Conservation (phyloP, 1,284 basidiomycete species). For the Puccinia coronata region DNA sequence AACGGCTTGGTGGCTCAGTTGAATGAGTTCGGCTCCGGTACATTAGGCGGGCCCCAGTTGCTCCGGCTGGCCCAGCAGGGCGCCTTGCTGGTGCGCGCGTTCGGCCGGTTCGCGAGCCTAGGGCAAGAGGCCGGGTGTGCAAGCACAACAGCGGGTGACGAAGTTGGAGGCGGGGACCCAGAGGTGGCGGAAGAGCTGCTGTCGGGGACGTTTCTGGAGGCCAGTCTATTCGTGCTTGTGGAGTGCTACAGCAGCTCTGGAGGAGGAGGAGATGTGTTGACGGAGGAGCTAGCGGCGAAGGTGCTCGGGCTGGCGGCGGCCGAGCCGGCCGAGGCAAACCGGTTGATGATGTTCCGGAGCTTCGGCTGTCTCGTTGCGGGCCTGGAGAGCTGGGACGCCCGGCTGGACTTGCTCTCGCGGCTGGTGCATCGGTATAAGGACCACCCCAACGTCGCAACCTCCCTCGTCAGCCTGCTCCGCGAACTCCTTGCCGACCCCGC, state of each 20-base stretch:
- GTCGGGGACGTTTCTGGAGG: not conserved
- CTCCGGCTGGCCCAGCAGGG: not conserved
- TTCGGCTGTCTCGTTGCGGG: not conserved
- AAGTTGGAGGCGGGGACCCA: no score
- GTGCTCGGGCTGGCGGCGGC: not conserved
- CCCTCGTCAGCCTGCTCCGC: not conserved
- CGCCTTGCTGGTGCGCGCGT: not conserved
- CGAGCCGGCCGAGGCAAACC: not conserved
- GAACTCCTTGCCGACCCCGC: not conserved
- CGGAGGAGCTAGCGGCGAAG: not conserved
- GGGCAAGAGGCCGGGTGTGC: no score
- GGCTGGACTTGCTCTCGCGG: not conserved
- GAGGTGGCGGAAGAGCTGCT: not conserved
- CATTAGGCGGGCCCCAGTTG: not conserved
- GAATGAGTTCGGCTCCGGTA: not conserved
- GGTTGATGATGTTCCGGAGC: not conserved
- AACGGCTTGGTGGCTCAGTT: not conserved
- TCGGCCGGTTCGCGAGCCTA: not conserved
- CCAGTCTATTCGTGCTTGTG: conserved; percentile 10
- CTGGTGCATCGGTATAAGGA: not conserved
- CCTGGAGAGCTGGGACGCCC: not conserved
- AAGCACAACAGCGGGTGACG: no score
- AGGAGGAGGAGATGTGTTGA: not conserved
- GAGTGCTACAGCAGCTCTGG: no score
- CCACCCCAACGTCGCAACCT: not conserved